Base-by-base conservation (phyloP, 306 rosid species). In the Erythrophleum fordii region DNA sequence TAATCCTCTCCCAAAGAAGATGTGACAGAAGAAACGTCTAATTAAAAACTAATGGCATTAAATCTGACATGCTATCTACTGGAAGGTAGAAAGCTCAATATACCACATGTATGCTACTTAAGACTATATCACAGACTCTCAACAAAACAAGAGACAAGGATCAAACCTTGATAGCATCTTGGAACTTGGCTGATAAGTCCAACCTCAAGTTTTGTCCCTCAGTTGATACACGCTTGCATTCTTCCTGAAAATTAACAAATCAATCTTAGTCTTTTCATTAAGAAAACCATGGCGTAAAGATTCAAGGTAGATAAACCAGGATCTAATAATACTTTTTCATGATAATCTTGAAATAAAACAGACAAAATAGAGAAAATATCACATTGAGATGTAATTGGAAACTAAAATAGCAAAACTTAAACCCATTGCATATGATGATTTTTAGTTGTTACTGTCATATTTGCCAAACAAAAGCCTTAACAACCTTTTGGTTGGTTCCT, bases 131-230 rank as follows among this genome's bases (percentile, higher is more conserved):
- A 60, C 35, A 70, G 69, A 69, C 72, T 72, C 44, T 69, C 53
- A 58, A 35, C 46, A n/a, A 65, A 53, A 73, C 39, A 67, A 18
- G 37, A 37, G 58, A 56, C 48, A 75, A 72, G 5, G 31, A 64
- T 25, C 87, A 49, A 60, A 93, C 99, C 99, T 91, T 91, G 82
- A 95, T 95, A 49, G 99, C 99, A 87, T 93, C 97, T 87, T 95
- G 99, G 83, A 95, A 95, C 87, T 72, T 95, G 70, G 89, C 83
- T 77, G 97, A 95, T 65, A 95, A 83, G 76, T 93, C 99, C 81
- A 92, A 77, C 86, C 99, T 93, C 89, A 95, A 86, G 83, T 82
- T 84, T 84, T 93, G 99, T 48, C 99, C 99, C 90, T 95, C 99
- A 9, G 91, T 83, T 60, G 99, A 95, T 80, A 86, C 97, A 79